Conservation (phyloP, 345 rosid genomes). For the Euphorbia pulcherrima region DNA sequence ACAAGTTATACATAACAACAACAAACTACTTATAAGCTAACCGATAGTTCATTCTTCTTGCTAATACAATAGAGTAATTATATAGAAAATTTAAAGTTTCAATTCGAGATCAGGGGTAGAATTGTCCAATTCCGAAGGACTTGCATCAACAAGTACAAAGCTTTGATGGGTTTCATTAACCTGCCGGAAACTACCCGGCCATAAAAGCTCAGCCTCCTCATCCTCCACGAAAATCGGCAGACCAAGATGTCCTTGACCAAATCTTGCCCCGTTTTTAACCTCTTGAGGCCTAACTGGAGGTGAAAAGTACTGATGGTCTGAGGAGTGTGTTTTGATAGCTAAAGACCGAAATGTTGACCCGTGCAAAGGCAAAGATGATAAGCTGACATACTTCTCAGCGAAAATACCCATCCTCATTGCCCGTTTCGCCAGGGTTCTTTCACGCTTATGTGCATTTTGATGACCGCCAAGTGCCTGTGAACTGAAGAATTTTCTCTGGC, state of each 20-base stretch:
- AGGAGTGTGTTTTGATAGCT: constrained; percentile 48
- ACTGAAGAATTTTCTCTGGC: constrained; percentile 27
- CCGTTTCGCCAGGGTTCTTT: constrained; percentile 25
- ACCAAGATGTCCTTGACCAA: constrained; percentile 44
- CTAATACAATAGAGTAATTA: constrained; percentile 16
- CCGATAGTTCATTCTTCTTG: constrained; percentile 1
- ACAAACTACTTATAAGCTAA: constrained; percentile 4
- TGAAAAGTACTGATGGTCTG: constrained; percentile 34
- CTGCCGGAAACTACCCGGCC: constrained; percentile 77
- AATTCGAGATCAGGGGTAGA: constrained; percentile 60
- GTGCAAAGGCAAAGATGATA: constrained; percentile 27
- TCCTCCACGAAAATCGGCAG: constrained; percentile 50
- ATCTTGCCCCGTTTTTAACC: constrained; percentile 43
- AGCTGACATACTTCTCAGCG: constrained; percentile 23
- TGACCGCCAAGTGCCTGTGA: constrained; percentile 31
- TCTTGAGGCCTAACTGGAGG: constrained; percentile 38
- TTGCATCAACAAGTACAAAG: constrained; percentile 31
- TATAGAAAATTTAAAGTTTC: constrained; percentile 41
- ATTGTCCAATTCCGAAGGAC: constrained; percentile 32
- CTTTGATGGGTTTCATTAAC: constrained; percentile 25
- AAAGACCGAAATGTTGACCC: constrained; percentile 19
- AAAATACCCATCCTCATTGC: constrained; percentile 32
- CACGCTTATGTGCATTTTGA: constrained; percentile 28
- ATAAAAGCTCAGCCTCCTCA: constrained; percentile 52
- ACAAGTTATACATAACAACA: constrained; percentile 6